Base-by-base conservation (phyloP, 352 stramenopile species). In the Phytophthora rubi region DNA sequence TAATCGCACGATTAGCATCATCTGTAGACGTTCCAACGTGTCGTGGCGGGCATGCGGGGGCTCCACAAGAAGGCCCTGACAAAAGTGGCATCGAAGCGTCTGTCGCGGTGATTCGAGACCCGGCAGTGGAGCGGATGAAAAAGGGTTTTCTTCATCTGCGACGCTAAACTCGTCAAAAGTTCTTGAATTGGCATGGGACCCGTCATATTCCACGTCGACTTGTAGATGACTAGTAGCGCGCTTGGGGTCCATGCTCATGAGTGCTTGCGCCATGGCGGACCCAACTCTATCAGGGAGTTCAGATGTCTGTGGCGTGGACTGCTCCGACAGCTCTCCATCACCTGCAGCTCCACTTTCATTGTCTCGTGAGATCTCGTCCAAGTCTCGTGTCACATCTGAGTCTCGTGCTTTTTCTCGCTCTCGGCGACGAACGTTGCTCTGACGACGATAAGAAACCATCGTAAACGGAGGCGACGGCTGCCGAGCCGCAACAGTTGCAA, bases 371-470 rank as follows among this genome's bases (percentile, higher is more conserved):
- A n/a, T 5, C 12, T 44, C 37, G 12, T 44, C 37, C 37, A 44
- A 44, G 37, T 16, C 37, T n/a, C 16, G 37, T 44, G 10, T 16
- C 16, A 12, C 44, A 13, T 18, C 16, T 51, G 0, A n/a, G 15
- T 51, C 44, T 51, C 18, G 44, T 23, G 30, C n/a, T 28, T 13
- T 42, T 9, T 23, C 30, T 9, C 33, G 16, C 28, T 30, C 30
- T 42, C 21, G 30, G 3, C 37, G 33, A 47, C 33, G 28, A 12
- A 30, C 15, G 12, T 48, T 32, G n/a, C 44, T 67, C 9, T 67
- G 59, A 6, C 75, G 64, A 9, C 75, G 67, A 44, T 81, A 81
- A 3, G 71, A 81, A 13, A 79, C 47, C 26, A 81, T 66, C 28
- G 62, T 68, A 37, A 81, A 81, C 13, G 47, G n/a, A 0, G 75